Conservation (phyloP, 352 stramenopile species). For the Globisporangium sylvaticum region DNA sequence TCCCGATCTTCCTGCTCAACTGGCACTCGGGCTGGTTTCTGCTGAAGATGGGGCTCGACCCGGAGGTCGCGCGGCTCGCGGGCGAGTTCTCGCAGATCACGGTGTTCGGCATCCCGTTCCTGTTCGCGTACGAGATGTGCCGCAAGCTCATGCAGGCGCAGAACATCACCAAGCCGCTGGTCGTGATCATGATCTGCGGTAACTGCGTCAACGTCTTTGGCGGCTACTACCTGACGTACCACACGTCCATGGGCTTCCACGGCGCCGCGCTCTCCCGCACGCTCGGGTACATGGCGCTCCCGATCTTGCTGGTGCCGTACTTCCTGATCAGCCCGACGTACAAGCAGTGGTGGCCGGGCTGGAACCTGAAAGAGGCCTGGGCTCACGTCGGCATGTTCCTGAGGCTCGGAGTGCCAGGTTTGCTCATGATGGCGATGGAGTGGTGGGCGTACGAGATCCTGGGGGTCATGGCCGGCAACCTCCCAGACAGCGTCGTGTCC, state of each 20-base stretch:
- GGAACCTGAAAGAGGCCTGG: constrained; percentile 45
- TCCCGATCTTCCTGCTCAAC: constrained; percentile 44
- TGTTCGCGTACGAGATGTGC: constrained; percentile 60
- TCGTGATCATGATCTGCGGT: constrained; percentile 42
- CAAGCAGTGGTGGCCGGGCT: constrained; percentile 63
- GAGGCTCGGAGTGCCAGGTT: constrained; percentile 47
- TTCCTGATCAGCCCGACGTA: constrained; percentile 33
- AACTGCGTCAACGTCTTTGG: constrained; percentile 59
- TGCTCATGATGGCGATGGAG: constrained; percentile 66
- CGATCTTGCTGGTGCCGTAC: constrained; percentile 48
- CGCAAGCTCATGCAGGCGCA: constrained; percentile 70
- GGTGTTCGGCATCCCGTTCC: constrained; percentile 47
- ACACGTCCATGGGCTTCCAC: constrained; percentile 67
- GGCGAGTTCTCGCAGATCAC: constrained; percentile 48
- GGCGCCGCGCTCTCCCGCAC: constrained; percentile 63
- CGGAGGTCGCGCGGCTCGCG: constrained; percentile 37
- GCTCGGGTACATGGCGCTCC: constrained; percentile 45
- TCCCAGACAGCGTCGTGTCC: constrained; percentile 51
- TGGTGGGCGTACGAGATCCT: constrained; percentile 82
- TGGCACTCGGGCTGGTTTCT: constrained; percentile 50
- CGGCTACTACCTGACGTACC: constrained; percentile 70
- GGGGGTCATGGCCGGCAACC: constrained; percentile 59
- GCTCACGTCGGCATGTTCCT: constrained; percentile 56
- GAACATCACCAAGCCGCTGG: constrained; percentile 61
- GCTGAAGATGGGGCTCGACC: constrained; percentile 39